Conservation (phyloP, 2,329 filamentous ascomycete species). For the Metarhizium robertsii region DNA sequence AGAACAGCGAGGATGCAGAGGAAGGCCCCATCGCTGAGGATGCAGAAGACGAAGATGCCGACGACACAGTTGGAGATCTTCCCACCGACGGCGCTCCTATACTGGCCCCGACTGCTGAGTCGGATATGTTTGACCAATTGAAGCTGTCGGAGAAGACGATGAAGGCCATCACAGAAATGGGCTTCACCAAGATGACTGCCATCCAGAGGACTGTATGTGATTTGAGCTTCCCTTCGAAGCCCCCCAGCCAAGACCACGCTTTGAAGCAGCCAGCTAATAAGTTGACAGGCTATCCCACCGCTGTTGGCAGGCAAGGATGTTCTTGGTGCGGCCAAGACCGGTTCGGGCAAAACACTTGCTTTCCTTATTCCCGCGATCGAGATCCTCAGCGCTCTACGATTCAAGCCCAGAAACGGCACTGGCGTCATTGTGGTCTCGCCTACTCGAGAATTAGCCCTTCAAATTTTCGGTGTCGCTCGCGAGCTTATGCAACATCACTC, state of each 20-base stretch:
- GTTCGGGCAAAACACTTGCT: constrained; percentile 88
- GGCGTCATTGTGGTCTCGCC: constrained; percentile 90
- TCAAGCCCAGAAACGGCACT: constrained; percentile 90
- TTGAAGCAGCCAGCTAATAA: neutral
- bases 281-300: constrained; percentile 61
- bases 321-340: constrained; percentile 90
- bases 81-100: constrained; percentile 32
- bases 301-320: constrained; percentile 85
- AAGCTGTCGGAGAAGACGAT: constrained; percentile 82
- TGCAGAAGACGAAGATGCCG: constrained; percentile 12
- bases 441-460: constrained; percentile 85
- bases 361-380: constrained; percentile 93
- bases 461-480: constrained; percentile 90
- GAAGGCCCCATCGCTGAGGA: constrained; percentile 12
- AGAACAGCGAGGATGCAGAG: constrained; percentile 15
- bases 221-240: neutral
- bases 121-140: constrained; percentile 68
- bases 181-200: constrained; percentile 90
- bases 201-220: constrained; percentile 60
- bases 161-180: constrained; percentile 83
- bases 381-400: constrained; percentile 80
- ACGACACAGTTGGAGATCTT: constrained; percentile 21
- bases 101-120: constrained; percentile 49
- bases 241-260: neutral
- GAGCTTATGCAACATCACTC: constrained; percentile 91